A percentile compares a stretch with the other conserved stretches of the same genome.
These are phyloP conservation scores for Funneliformis mosseae DNA, from an alignment of 192 early-diverging fungal genomes.

Conservation along the genomic window DNA sequence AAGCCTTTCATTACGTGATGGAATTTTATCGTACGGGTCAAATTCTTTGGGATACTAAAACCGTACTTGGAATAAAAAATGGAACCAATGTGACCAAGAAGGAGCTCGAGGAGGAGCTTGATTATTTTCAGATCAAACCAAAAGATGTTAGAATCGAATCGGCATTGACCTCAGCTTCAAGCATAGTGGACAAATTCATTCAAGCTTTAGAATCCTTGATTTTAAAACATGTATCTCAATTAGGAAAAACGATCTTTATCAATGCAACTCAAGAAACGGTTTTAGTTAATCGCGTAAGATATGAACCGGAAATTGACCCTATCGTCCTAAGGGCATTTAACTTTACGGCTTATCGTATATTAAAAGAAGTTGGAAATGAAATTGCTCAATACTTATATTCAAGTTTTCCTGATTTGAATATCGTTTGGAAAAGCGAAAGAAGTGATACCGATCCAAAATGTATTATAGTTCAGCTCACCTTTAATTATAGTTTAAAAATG, in stretches of 20 bases:
- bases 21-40: conserved; percentile 30
- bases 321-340: neutral
- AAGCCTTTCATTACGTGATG: conserved; percentile 27
- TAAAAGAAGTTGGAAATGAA: conserved; percentile 1
- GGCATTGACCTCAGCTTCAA: neutral
- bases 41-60: conserved; percentile 18
- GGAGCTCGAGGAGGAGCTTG: conserved; percentile 7
- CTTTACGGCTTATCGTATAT: neutral
- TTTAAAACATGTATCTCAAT: neutral
- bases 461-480: neutral
- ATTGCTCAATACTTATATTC: neutral
- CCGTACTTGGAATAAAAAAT: neutral
- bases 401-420: conserved; percentile 1
- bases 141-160: neutral
- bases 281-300: neutral
- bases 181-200: neutral
- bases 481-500: neutral
- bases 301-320: neutral
- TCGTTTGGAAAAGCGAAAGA: neutral
- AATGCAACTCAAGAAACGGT: neutral
- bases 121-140: conserved; percentile 12
- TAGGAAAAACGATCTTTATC: neutral
- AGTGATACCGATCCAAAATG: neutral
- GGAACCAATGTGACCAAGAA: neutral
- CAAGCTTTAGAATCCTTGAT: neutral